Evolutionary conservation across 345 rosid genomes (phyloP), one percentile per base, ranked within the genome.

Genomic region (Moricandia arvensis): DNA sequence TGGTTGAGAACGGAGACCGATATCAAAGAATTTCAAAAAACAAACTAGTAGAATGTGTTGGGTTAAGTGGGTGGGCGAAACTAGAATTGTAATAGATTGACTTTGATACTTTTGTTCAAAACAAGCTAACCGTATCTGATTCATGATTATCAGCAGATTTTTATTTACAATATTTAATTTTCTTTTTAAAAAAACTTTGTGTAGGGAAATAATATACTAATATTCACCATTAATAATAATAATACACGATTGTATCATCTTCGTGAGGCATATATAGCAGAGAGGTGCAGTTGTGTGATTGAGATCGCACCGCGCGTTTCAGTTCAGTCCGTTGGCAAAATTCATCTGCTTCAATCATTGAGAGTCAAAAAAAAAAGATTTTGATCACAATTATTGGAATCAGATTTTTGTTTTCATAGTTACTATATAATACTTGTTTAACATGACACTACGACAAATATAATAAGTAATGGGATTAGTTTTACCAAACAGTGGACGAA

Each of bases 331-430:
- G 5, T 59, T 49, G 72, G 47, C 13, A 27, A 49, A 47, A 59
- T 49, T 49, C 41, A 21, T 67, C 21, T 35, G 71, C 41, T 47
- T 34, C 69, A 75, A 75, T 68, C 74, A 75, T 68, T 51, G 62
- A 60, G 63, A 60, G 62, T 59, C 67, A 49, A 59, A 1, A 55
- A 59, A 1, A 55, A 27, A 11, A 24, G 31, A 10, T 13, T 15
- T 64, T 66, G 13, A 41, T 66, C 55, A n/a, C 13, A 15, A 41
- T 16, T 63, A 49, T 33, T 29, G 5, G 12, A 59, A 47, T 71
- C 21, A 6, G 8, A 63, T 8, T 26, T 21, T 33, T 24, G 3
- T 49, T 13, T 49, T 34, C 31, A 16, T 26, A 74, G 11, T 37
- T 64, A 16, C 12, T 15, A 17, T 21, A 24, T 18, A 7, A 18